Evolutionary conservation across 2,329 filamentous ascomycete species (phyloP), one percentile per base, ranked within the genome.

Genomic region (Cadophora sp.): DNA sequence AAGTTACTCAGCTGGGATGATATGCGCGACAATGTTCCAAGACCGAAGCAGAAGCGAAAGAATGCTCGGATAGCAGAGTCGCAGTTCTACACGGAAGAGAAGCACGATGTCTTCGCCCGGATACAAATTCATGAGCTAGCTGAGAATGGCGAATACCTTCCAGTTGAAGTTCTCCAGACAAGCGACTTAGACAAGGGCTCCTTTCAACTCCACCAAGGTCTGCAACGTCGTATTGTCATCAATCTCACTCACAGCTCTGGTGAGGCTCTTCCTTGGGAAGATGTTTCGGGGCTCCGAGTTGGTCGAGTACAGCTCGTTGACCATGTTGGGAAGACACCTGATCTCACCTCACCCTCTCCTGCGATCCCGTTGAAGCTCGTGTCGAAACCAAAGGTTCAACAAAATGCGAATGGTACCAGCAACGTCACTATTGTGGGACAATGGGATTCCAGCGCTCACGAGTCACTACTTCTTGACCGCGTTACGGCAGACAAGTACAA

Each of bases 1-100:
- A 98, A 97, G 81, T 85, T 99, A 60, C 87, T 97, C 14, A 99
- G 96, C 80, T 99, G 96, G 96, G 96, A 99, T 77, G 96, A 98
- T 75, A 97, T 99, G 90, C 89, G 95, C 66, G 95, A 99, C 78
- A 86, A 87, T 20, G 83, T 89, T 59, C 84, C 85, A 2, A 85
- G 87, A 69, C 85, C 86, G 20, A 84, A 85, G 64, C 82, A 82
- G 50, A 84, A 82, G 66, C 78, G 82, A 5, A 87, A 82, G 53
- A 78, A 85, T 68, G 85, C 83, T 50, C 87, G 96, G 13, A 89
- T 99, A 71, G 90, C 93, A 14, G 96, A 99, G 78, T 91, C 92
- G 0, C 94, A 99, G 72, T 99, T 96, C 77, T 97, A 91, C 74
- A 93, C 90, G 0, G 93, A 97, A 78, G 96, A 98, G 77, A 91